Conservation (phyloP, 192 early-diverging fungal species). For the Coemansia sp. region DNA sequence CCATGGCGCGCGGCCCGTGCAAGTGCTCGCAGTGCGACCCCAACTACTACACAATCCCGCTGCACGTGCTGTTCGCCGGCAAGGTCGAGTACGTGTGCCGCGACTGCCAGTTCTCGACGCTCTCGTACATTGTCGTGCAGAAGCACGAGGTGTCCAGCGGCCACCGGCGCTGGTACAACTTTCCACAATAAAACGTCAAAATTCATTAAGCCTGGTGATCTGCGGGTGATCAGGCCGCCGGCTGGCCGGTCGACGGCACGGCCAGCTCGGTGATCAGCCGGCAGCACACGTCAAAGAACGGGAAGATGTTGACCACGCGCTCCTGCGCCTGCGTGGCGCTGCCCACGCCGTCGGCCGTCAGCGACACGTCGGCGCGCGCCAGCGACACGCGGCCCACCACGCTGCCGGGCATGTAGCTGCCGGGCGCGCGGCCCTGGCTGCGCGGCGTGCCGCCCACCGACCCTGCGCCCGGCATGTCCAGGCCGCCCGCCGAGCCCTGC, state of each 20-base stretch:
- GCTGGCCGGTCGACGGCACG: slow-evolving; percentile 48
- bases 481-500: not conserved
- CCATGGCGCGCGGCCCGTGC: slow-evolving; percentile 10
- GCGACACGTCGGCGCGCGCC: slow-evolving; percentile 46
- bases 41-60: slow-evolving; percentile 41
- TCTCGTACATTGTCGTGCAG: slow-evolving; percentile 24
- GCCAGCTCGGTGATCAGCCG: slow-evolving; percentile 93
- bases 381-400: slow-evolving; percentile 46
- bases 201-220: not conserved
- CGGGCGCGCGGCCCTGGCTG: slow-evolving; percentile 48
- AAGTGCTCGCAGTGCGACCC: slow-evolving; percentile 52
- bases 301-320: slow-evolving; percentile 65
- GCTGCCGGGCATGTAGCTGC: slow-evolving; percentile 53
- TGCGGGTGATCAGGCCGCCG: not conserved
- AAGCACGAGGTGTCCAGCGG: slow-evolving; percentile 39
- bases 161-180: slow-evolving; percentile 50
- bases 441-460: slow-evolving; percentile 47
- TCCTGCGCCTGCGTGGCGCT: slow-evolving; percentile 49
- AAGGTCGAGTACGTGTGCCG: slow-evolving; percentile 44
- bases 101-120: slow-evolving; percentile 43
- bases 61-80: slow-evolving; percentile 26
- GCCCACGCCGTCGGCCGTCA: slow-evolving; percentile 49
- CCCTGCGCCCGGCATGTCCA: slow-evolving; percentile 2
- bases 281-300: slow-evolving; percentile 95
- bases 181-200: slow-evolving; percentile 22